Evolutionary conservation across 805 yeast genomes (phyloP).

Genomic region (Candida hungchunana): DNA sequence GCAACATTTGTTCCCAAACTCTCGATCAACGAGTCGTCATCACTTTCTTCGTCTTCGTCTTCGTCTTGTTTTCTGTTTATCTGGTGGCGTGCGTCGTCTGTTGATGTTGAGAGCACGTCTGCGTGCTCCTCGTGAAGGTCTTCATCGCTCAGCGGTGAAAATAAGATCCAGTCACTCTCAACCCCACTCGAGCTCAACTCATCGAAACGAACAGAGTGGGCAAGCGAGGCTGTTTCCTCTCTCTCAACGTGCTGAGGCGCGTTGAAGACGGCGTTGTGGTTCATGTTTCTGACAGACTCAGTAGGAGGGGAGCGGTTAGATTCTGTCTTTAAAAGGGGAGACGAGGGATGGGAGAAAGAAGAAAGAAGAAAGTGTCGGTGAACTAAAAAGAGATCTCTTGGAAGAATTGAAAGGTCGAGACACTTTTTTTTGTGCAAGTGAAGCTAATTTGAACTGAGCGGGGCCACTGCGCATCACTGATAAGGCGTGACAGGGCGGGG

Average conservation of each 20-base stretch:
- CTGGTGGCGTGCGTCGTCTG: slow-evolving; percentile 4
- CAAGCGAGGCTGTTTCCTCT: slow-evolving; percentile 4
- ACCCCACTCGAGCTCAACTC: slow-evolving; percentile 24
- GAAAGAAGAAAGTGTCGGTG: too few relatives aligned
- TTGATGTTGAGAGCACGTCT: slow-evolving; percentile 20
- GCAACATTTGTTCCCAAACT: slow-evolving; percentile 17
- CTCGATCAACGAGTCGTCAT: slow-evolving; percentile 26
- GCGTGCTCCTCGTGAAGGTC: slow-evolving; percentile 3
- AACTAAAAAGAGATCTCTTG: too few relatives aligned
- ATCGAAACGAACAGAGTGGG: slow-evolving; percentile 11
- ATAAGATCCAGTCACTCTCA: slow-evolving; percentile 27
- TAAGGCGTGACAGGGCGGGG: too few relatives aligned
- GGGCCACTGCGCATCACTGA: too few relatives aligned
- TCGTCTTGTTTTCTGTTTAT: slow-evolving; percentile 3
- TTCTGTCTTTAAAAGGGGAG: too few relatives aligned
- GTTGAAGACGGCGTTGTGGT: slow-evolving; percentile 9
- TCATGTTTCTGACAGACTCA: slow-evolving; percentile 1
- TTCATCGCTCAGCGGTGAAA: slow-evolving; percentile 20
- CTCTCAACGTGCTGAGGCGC: slow-evolving; percentile 2
- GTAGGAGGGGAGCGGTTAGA: too few relatives aligned
- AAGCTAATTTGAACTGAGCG: too few relatives aligned
- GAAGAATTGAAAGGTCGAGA: too few relatives aligned
- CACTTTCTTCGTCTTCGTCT: slow-evolving; percentile 23
- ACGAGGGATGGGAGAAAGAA: too few relatives aligned
- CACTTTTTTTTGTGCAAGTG: too few relatives aligned